Percentiles rank a stretch among this genome's conserved stretches.
Evolutionary conservation across 345 rosid species (phyloP).

Genomic region (Capsella bursapastoris): DNA sequence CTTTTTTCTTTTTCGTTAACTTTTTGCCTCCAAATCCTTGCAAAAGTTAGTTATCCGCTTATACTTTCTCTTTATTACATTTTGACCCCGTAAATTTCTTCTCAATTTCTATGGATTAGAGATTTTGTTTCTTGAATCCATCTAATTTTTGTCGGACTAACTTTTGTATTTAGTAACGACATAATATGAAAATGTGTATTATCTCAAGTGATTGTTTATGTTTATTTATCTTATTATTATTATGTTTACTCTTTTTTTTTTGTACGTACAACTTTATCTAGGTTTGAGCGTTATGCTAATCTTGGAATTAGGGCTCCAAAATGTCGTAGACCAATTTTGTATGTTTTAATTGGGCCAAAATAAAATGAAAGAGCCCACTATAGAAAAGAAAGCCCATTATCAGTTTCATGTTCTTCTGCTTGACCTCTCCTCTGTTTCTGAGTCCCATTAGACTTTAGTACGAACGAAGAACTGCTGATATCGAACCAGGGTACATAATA

Average conservation of each 20-base stretch:
- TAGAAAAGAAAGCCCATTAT: not conserved
- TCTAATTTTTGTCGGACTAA: too few relatives aligned
- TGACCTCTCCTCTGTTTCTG: not conserved
- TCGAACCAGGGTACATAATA: not conserved
- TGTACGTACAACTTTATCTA: not conserved
- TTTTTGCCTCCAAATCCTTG: not conserved
- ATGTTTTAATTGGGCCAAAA: not conserved
- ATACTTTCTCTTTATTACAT: slow-evolving; percentile 6
- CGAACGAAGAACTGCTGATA: not conserved
- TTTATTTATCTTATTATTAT: too few relatives aligned
- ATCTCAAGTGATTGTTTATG: too few relatives aligned
- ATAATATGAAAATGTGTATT: too few relatives aligned
- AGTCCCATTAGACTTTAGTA: not conserved
- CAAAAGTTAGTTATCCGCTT: not conserved
- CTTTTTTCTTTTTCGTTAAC: not conserved
- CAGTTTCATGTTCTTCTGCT: not conserved
- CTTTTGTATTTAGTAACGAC: too few relatives aligned
- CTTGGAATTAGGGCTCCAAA: not conserved
- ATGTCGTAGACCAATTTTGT: not conserved
- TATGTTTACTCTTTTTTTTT: too few relatives aligned
- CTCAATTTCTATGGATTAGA: too few relatives aligned
- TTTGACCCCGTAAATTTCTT: not conserved
- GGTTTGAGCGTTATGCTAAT: not conserved
- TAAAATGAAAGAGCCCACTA: not conserved
- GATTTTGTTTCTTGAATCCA: too few relatives aligned